Evolutionary conservation across 805 yeast genomes (phyloP).

Genomic region (Wickerhamiella occidentalis): DNA sequence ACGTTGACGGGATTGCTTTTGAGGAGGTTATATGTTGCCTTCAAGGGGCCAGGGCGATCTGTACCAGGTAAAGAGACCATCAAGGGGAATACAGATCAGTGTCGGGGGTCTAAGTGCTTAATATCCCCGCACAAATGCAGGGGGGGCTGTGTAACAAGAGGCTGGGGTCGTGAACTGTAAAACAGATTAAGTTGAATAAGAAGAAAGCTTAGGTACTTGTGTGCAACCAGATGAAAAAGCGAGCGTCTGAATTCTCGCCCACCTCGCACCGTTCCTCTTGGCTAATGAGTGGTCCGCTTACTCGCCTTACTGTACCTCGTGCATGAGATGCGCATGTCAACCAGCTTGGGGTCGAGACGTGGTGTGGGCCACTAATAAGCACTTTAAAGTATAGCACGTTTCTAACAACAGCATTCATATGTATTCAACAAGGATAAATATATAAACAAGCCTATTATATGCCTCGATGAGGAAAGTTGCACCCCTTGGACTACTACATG

Average conservation of each 20-base stretch:
- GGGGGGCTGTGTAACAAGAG: neutral
- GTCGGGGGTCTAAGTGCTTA: neutral
- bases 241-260: too few relatives aligned
- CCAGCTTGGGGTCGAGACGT: too few relatives aligned
- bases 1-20: conserved; percentile 42
- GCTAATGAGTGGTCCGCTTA: too few relatives aligned
- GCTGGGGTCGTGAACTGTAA: neutral
- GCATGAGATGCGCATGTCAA: neutral
- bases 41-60: conserved; percentile 3
- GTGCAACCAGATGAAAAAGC: too few relatives aligned
- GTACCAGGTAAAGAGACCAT: neutral
- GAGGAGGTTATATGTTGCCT: conserved; percentile 12
- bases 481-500: neutral
- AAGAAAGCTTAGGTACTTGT: neutral
- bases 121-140: neutral
- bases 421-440: too few relatives aligned
- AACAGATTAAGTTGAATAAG: neutral
- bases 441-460: too few relatives aligned
- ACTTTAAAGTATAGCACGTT: neutral
- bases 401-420: too few relatives aligned
- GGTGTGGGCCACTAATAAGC: neutral
- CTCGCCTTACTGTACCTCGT: neutral
- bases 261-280: too few relatives aligned
- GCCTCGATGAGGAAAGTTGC: neutral
- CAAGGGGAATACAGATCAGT: neutral